Conservation (phyloP, 768 basidiomycete species). For the Mycena leptocephala region DNA sequence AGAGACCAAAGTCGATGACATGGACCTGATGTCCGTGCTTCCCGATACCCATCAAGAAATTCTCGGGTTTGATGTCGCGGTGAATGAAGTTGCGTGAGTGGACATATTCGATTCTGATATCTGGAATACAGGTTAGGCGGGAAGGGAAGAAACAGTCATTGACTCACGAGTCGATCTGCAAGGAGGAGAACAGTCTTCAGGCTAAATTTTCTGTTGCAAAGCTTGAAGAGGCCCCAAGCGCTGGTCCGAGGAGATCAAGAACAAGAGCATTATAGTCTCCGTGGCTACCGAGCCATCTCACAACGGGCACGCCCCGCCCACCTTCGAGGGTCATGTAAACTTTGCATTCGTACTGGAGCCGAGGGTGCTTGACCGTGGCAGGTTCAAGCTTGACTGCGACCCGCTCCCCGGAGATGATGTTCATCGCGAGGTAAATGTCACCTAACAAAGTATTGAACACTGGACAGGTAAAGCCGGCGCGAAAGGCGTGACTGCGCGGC, state of each 20-base stretch:
- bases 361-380: constrained; percentile 99
- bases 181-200: constrained; percentile 97
- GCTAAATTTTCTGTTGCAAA: constrained; percentile 97
- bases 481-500: too few relatives aligned
- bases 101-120: constrained; percentile 99
- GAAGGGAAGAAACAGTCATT: constrained; percentile 38
- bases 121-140: constrained; percentile 58
- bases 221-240: constrained; percentile 95
- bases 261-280: constrained; percentile 99
- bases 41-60: constrained; percentile 99
- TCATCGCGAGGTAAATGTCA: constrained; percentile 99
- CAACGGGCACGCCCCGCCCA: constrained; percentile 98
- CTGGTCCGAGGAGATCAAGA: constrained; percentile 94
- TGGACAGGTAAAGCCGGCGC: too few relatives aligned
- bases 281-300: constrained; percentile 94
- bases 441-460: constrained; percentile 62
- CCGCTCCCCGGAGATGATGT: constrained; percentile 99
- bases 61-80: constrained; percentile 99
- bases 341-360: constrained; percentile 98
- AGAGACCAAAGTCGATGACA: constrained; percentile 97
- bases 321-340: constrained; percentile 99
- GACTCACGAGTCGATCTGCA: constrained; percentile 92
- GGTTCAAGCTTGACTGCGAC: constrained; percentile 99
- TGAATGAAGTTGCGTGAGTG: constrained; percentile 99
- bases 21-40: constrained; percentile 99